Evolutionary conservation across 495 filamentous ascomycete species (phyloP), one percentile per base, ranked within the genome.

Genomic region (Chlorociboria aeruginascens): DNA sequence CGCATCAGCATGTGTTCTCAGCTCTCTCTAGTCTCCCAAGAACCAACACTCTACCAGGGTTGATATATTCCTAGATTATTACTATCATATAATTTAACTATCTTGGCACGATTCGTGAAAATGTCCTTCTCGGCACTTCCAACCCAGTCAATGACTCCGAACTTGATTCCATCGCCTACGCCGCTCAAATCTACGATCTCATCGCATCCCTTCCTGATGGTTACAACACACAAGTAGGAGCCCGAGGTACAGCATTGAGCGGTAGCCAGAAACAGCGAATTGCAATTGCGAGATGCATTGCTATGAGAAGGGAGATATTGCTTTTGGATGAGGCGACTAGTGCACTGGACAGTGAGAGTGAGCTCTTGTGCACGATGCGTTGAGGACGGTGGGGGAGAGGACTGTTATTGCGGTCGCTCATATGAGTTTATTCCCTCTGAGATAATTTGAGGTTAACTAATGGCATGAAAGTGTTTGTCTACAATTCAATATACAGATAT

Each of bases 251-350:
- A 10, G 69, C 67, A 40, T 71, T 89, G 43, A 82, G 77, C 0
- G 84, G 84, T 8, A 83, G 83, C 1, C 85, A 89, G 62, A 76
- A 75, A 54, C 84, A 89, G 58, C 68, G 84, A 11, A 59, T 83
- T 6, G 68, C 78, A 6, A 66, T 84, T 40, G 80, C 81, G 3
- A 66, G 80, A 58, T 83, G 4, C 66, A 86, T 16, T 74, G 81
- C 36, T 67, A 85, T 43, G 79, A 84, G 0, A 67, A 68, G 4
- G 20, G 20, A 4, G 7, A 71, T 89, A 30, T 66, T 89, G 30
- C 69, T 89, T 12, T 63, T 89, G n/a, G 84, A 89, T 53, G 84
- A 89, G 56, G 78, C 81, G 10, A 86, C 83, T 0, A 71, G 59
- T 28, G 72, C 75, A 0, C 57, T 84, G 14, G 81, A 80, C 68